A percentile compares a stretch with the other conserved stretches of the same genome.
These are phyloP conservation scores for Tetrahymena malaccensis DNA, from an alignment of 73 alveolate species.

Conservation along the genomic window DNA sequence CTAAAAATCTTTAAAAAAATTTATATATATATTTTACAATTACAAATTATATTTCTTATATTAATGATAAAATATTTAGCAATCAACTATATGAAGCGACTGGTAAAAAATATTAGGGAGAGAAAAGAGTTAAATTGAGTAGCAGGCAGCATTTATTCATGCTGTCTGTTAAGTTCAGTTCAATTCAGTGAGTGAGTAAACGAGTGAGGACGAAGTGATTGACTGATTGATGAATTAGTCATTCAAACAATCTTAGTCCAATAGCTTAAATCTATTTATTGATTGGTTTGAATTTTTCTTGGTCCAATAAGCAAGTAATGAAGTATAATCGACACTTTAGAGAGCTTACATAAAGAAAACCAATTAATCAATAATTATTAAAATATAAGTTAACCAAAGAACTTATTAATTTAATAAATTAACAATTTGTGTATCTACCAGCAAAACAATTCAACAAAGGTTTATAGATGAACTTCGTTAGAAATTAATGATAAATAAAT, in stretches of 20 bases:
- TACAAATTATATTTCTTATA: not conserved
- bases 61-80: not conserved
- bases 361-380: not conserved
- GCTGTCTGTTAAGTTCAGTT: not conserved
- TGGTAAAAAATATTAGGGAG: not conserved
- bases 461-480: not conserved
- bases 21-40: not conserved
- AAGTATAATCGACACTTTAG: not conserved
- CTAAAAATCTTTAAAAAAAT: not conserved
- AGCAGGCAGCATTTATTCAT: not conserved
- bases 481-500: not conserved
- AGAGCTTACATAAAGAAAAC: not conserved
- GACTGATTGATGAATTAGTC: not conserved
- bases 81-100: not conserved
- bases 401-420: not conserved
- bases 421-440: not conserved
- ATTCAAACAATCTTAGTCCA: not conserved
- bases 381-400: not conserved
- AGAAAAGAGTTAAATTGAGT: not conserved
- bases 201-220: not conserved
- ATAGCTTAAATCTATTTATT: not conserved
- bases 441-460: not conserved
- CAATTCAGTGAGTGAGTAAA: not conserved
- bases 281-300: not conserved
- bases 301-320: not conserved